These are phyloP conservation scores for Mangifera indica DNA, from an alignment of 345 rosid species.

Conservation along the genomic window DNA sequence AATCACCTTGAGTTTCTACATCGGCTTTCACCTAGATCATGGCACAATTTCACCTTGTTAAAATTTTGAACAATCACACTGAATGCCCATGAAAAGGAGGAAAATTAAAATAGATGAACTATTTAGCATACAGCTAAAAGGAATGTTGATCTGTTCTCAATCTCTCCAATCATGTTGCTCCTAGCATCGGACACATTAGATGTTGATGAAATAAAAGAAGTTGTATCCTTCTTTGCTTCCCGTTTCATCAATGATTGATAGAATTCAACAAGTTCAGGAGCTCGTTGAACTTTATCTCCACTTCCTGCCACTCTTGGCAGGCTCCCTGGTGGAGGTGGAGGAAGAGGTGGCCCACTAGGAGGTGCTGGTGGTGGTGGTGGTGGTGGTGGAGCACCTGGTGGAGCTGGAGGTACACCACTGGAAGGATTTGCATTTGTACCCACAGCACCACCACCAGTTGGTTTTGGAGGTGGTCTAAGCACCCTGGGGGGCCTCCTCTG, in stretches of 20 bases:
- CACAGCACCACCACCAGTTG: constrained; percentile 39
- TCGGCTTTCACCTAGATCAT: constrained; percentile 87
- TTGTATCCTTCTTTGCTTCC: constrained; percentile 81
- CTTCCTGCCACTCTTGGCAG: constrained; percentile 71
- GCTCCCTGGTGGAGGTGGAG: constrained; percentile 92
- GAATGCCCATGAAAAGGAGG: constrained; percentile 6
- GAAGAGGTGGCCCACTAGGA: constrained; percentile 63
- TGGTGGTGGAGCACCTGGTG: constrained; percentile 50
- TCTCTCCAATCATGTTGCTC: constrained; percentile 96
- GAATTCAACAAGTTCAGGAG: constrained; percentile 93
- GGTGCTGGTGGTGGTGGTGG: constrained; percentile 39
- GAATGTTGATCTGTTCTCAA: constrained; percentile 89
- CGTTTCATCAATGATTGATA: constrained; percentile 97
- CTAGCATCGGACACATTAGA: constrained; percentile 71
- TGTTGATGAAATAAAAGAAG: constrained; percentile 63
- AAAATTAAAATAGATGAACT: constrained; percentile 16
- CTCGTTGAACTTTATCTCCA: constrained; percentile 83
- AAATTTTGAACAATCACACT: constrained; percentile 14
- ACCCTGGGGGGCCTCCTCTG: constrained; percentile 88
- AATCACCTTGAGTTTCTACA: constrained; percentile 98
- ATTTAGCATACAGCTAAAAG: constrained; percentile 71
- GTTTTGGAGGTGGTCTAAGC: constrained; percentile 85
- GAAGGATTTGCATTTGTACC: constrained; percentile 31
- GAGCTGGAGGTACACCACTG: constrained; percentile 52
- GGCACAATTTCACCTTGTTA: constrained; percentile 14